Evolutionary conservation across 2,329 filamentous ascomycete genomes (phyloP).

Genomic region (Penicillium olsonii): DNA sequence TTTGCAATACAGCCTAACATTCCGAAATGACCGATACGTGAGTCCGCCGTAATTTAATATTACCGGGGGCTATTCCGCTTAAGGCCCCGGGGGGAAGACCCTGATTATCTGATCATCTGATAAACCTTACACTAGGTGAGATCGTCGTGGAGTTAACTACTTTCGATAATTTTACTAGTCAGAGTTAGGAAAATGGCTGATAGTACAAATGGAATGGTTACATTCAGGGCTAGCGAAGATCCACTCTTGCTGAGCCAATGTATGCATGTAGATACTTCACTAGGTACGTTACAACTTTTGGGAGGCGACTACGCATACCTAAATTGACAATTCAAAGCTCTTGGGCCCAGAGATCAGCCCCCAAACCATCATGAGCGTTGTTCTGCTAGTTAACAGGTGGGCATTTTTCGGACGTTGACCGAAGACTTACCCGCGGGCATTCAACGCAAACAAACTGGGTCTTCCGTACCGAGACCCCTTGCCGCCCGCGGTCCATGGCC

Average conservation of each 20-base stretch:
- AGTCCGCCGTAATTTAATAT: background rate
- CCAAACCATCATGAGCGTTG: no score
- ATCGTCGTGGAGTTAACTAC: background rate
- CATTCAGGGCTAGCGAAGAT: background rate
- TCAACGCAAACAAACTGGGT: background rate
- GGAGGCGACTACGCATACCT: no score
- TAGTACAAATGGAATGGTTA: background rate
- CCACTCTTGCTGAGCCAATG: background rate
- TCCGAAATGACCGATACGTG: background rate
- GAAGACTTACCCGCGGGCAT: background rate
- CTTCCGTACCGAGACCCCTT: background rate
- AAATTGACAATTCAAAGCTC: no score
- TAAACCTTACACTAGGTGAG: background rate
- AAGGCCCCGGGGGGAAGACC: background rate
- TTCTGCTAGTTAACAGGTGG: no score
- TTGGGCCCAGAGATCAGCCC: no score
- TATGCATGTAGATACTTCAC: no score
- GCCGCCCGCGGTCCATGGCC: no score
- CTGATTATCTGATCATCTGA: background rate
- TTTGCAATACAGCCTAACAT: no score
- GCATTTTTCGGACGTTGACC: background rate
- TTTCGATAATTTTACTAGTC: background rate
- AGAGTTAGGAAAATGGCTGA: background rate
- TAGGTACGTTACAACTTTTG: no score
- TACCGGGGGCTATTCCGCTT: background rate